These are phyloP conservation scores for Dactylellina sp. DNA, from an alignment of 2,329 filamentous ascomycete genomes.

Conservation along the genomic window DNA sequence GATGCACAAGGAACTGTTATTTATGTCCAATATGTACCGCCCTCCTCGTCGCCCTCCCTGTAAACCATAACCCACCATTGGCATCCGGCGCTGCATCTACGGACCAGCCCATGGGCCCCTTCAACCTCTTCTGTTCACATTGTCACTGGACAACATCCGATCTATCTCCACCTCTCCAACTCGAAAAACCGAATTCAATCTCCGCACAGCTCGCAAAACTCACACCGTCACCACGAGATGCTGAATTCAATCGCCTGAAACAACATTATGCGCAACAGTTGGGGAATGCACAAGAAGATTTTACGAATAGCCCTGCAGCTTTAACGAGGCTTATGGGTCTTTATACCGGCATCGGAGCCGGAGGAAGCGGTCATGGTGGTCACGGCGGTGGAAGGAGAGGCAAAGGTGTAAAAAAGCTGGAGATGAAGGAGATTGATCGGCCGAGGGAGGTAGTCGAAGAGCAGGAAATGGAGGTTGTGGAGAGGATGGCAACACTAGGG, in stretches of 20 bases:
- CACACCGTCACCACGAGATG: slow-evolving; percentile 52
- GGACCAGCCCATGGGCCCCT: slow-evolving; percentile 70
- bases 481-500: slow-evolving; percentile 57
- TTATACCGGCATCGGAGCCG: slow-evolving; percentile 57
- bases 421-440: slow-evolving; percentile 59
- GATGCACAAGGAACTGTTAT: slow-evolving; percentile 94
- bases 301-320: slow-evolving; percentile 59
- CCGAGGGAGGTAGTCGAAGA: slow-evolving; percentile 57
- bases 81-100: slow-evolving; percentile 56
- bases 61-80: slow-evolving; percentile 67
- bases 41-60: slow-evolving; percentile 78
- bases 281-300: slow-evolving; percentile 58
- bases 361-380: slow-evolving; percentile 7
- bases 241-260: slow-evolving; percentile 59
- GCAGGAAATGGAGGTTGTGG: slow-evolving; percentile 58
- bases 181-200: slow-evolving; percentile 89
- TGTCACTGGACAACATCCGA: slow-evolving; percentile 94
- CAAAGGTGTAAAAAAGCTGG: slow-evolving; percentile 57
- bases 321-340: slow-evolving; percentile 61
- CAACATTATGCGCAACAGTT: slow-evolving; percentile 60
- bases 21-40: slow-evolving; percentile 91
- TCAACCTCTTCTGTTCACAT: slow-evolving; percentile 85
- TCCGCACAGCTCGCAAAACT: slow-evolving; percentile 75
- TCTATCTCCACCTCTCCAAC: slow-evolving; percentile 78
- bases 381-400: slow-evolving; percentile 40